Conservation (phyloP, 257 asterid genomes). For the Voacanga thouarsii region DNA sequence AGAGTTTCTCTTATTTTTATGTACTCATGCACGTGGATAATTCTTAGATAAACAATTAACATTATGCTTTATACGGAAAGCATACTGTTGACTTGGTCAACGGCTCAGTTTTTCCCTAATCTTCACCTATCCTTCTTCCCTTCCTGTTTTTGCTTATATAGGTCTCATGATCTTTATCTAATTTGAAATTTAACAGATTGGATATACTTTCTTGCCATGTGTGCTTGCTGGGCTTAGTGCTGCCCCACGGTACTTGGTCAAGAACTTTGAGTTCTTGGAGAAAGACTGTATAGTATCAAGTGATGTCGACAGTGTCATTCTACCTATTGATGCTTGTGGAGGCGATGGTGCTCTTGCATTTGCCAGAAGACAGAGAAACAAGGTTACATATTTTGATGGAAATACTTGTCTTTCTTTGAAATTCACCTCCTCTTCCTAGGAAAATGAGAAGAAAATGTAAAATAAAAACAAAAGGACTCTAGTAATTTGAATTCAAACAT, state of each 20-base stretch:
- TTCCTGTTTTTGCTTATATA: not conserved
- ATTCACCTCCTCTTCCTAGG: not conserved
- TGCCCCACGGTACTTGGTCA: constrained; percentile 72
- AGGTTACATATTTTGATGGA: constrained; percentile 33
- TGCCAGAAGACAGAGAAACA: constrained; percentile 38
- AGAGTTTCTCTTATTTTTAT: not conserved
- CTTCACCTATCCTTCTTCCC: not conserved
- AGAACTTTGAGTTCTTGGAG: constrained; percentile 26
- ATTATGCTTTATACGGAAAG: not conserved
- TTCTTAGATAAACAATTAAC: not conserved
- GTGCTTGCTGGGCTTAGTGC: constrained; percentile 85
- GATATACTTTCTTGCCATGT: constrained; percentile 96
- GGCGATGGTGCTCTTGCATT: constrained; percentile 89
- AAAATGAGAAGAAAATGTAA: not conserved
- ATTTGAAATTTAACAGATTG: constrained; percentile 45
- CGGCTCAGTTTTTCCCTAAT: not conserved
- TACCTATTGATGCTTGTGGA: constrained; percentile 80
- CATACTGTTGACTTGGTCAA: not conserved
- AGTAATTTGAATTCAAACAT: not conserved
- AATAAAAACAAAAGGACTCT: not conserved
- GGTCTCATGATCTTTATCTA: not conserved
- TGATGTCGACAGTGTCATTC: constrained; percentile 88
- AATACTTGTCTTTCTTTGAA: not conserved
- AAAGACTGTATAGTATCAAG: constrained; percentile 47
- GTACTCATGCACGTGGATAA: not conserved